Evolutionary conservation across 768 basidiomycete genomes (phyloP).

Genomic region (Panaeolus papilionaceus): DNA sequence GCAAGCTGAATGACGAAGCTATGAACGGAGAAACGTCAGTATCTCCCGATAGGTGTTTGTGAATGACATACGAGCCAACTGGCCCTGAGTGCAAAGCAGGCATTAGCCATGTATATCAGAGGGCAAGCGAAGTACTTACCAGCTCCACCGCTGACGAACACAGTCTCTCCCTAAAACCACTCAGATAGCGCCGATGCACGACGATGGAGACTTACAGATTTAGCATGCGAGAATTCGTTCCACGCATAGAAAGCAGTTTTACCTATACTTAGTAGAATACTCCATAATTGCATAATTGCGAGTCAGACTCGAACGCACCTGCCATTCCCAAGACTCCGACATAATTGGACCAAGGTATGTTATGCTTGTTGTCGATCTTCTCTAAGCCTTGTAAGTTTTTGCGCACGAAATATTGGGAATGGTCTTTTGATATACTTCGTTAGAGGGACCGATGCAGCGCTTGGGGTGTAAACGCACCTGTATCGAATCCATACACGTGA

Average conservation of each 20-base stretch:
- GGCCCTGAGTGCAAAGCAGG: slow-evolving; percentile 35
- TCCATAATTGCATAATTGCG: too few species aligned
- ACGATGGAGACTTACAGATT: slow-evolving; percentile 15
- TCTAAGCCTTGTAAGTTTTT: slow-evolving; percentile 27
- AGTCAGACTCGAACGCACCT: slow-evolving; percentile 36
- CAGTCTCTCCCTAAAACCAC: slow-evolving; percentile 43
- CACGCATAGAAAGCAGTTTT: slow-evolving; percentile 47
- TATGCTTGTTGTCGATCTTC: slow-evolving; percentile 46
- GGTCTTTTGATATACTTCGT: slow-evolving; percentile 30
- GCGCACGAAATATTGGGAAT: slow-evolving; percentile 46
- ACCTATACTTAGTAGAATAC: slow-evolving; percentile 30
- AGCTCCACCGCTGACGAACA: slow-evolving; percentile 47
- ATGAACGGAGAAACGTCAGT: background rate
- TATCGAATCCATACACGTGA: slow-evolving; percentile 27
- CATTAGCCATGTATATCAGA: background rate
- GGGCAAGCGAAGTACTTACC: background rate
- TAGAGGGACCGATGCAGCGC: too few species aligned
- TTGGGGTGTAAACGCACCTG: background rate
- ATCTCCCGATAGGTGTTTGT: too few species aligned
- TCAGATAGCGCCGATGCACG: too few species aligned
- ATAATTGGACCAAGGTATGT: slow-evolving; percentile 54
- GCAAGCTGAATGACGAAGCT: slow-evolving; percentile 59
- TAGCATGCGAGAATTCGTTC: slow-evolving; percentile 45
- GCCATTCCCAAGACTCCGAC: slow-evolving; percentile 62
- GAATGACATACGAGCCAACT: slow-evolving; percentile 62